phyloP scores from a whole-genome alignment of 371 early-diverging fungal species.

The Dipsacomyces acuminosporus region DNA sequence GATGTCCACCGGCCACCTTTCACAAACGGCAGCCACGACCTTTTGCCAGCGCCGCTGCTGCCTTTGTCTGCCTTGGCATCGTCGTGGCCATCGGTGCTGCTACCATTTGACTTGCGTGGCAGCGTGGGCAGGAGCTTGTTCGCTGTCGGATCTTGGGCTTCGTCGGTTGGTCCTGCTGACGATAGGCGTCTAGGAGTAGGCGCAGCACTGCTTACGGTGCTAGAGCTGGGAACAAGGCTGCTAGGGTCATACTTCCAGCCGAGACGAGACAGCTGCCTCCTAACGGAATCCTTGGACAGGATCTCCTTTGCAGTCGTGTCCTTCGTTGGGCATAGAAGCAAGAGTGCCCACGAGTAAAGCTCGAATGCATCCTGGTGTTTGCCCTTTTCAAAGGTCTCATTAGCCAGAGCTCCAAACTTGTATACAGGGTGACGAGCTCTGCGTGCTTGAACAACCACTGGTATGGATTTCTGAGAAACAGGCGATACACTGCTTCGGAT shows the following conservation, averaged over 20 bases:
- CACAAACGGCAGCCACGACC: neutral
- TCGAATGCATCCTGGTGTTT: conserved; percentile 53
- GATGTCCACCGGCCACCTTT: neutral
- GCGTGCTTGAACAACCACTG: conserved; percentile 40
- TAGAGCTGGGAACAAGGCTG: too few relatives aligned
- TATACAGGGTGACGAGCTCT: conserved; percentile 45
- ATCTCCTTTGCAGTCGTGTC: conserved; percentile 22
- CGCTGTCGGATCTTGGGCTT: too few relatives aligned
- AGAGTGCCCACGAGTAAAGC: conserved; percentile 61
- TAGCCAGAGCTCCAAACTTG: conserved; percentile 49
- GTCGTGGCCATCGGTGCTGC: too few relatives aligned
- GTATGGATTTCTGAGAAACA: conserved; percentile 26
- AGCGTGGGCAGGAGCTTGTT: neutral
- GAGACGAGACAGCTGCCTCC: conserved; percentile 14
- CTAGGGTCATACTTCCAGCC: conserved; percentile 3
- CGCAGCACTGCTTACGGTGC: too few relatives aligned
- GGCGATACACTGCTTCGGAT: too few relatives aligned
- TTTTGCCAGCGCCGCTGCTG: neutral
- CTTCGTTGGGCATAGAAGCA: conserved; percentile 42
- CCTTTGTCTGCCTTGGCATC: too few relatives aligned
- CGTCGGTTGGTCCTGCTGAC: too few relatives aligned
- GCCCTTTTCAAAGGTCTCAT: conserved; percentile 56
- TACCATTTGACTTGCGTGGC: neutral
- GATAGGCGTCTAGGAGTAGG: too few relatives aligned
- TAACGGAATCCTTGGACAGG: conserved; percentile 2